Evolutionary conservation across 176 grass and related monocot genomes (phyloP).

Genomic region (Ananas comosus): DNA sequence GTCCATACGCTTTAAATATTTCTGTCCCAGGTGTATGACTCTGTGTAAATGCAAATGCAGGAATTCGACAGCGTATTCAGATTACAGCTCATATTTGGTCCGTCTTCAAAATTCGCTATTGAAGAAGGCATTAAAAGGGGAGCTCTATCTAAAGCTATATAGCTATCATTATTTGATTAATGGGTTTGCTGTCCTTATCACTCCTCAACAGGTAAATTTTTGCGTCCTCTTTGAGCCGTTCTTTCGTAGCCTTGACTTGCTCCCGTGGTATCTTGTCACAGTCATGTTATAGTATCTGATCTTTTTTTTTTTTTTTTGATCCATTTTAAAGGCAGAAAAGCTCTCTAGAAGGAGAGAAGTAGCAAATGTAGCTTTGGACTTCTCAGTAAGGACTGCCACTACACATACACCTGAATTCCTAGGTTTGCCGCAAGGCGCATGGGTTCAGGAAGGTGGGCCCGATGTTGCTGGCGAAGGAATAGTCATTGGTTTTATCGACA

Average conservation of each 20-base stretch:
- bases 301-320: background rate
- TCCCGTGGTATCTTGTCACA: background rate
- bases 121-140: constrained; percentile 69
- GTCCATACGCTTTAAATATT: too few species aligned
- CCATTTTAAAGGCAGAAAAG: constrained; percentile 63
- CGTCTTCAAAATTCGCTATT: constrained; percentile 78
- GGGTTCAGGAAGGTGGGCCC: constrained; percentile 81
- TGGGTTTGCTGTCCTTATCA: constrained; percentile 86
- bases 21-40: background rate
- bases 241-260: background rate
- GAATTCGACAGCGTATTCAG: constrained; percentile 40
- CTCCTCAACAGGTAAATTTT: constrained; percentile 61
- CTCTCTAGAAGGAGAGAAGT: constrained; percentile 75
- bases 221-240: background rate
- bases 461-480: constrained; percentile 77
- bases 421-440: constrained; percentile 79
- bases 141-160: constrained; percentile 77
- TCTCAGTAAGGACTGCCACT: constrained; percentile 84
- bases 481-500: constrained; percentile 85
- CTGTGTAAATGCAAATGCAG: constrained; percentile 57
- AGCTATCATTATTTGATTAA: constrained; percentile 97
- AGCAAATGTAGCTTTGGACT: constrained; percentile 77
- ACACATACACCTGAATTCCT: constrained; percentile 96
- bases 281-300: background rate
- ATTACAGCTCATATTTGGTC: constrained; percentile 62